phyloP scores from a whole-genome alignment of 2,329 filamentous ascomycete genomes.

The Penicillium sp. region DNA sequence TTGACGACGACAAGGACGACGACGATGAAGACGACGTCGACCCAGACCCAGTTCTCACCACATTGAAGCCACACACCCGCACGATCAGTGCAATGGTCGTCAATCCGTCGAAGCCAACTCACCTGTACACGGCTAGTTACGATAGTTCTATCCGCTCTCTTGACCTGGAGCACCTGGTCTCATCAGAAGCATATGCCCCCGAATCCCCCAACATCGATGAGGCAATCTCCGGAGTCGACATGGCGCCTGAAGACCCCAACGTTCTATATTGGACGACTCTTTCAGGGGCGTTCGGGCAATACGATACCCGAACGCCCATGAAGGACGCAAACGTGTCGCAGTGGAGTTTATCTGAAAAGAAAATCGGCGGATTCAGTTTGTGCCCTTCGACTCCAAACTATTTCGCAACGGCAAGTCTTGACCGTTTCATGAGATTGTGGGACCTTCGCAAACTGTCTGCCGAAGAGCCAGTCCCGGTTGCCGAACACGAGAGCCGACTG shows the following conservation, averaged over 20 bases:
- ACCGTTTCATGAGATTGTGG: constrained; percentile 89
- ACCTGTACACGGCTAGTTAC: constrained; percentile 84
- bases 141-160: constrained; percentile 88
- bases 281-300: constrained; percentile 74
- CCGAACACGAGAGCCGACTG: constrained; percentile 77
- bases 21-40: constrained; percentile 64
- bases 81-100: constrained; percentile 87
- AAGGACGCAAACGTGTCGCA: constrained; percentile 60
- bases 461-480: constrained; percentile 69
- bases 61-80: constrained; percentile 84
- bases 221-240: constrained; percentile 81
- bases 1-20: constrained; percentile 68
- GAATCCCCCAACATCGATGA: constrained; percentile 68
- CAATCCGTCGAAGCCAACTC: constrained; percentile 69
- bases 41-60: constrained; percentile 77
- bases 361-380: constrained; percentile 90
- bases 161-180: constrained; percentile 77
- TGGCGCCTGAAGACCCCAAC: constrained; percentile 70
- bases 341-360: constrained; percentile 82
- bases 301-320: constrained; percentile 69
- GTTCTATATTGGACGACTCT: constrained; percentile 85
- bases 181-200: constrained; percentile 79
- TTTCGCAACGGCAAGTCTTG: constrained; percentile 84
- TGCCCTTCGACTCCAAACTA: constrained; percentile 80
- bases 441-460: constrained; percentile 75